phyloP scores from a whole-genome alignment of 345 rosid species.

The Excoecaria cochinchinensis region DNA sequence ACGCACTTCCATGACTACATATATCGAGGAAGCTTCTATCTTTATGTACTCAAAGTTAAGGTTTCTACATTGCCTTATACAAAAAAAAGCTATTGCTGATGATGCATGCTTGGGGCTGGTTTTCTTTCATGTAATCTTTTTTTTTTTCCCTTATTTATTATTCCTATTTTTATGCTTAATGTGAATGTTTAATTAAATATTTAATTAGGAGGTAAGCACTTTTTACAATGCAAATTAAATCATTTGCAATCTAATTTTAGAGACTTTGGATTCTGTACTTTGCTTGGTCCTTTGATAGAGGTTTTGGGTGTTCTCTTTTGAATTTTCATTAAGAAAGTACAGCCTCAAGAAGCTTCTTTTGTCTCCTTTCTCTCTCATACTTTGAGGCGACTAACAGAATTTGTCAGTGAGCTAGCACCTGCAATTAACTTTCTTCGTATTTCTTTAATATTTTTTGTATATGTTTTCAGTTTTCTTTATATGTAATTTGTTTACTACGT shows the following conservation, averaged over 20 bases:
- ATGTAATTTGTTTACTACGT: too few species aligned
- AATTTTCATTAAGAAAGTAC: slow-evolving; percentile 21
- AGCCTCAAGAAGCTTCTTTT: slow-evolving; percentile 34
- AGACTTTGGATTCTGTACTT: slow-evolving; percentile 32
- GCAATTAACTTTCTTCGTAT: neutral
- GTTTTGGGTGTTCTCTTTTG: neutral
- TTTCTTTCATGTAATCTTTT: neutral
- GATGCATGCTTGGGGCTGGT: slow-evolving; percentile 6
- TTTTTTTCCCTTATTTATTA: neutral
- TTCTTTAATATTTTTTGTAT: neutral
- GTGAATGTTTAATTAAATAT: neutral
- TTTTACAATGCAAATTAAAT: neutral
- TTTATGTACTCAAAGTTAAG: slow-evolving; percentile 31
- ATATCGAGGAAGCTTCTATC: slow-evolving; percentile 74
- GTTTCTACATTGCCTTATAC: neutral
- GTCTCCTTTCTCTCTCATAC: slow-evolving; percentile 5
- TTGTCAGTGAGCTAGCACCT: neutral
- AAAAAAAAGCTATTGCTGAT: slow-evolving; percentile 10
- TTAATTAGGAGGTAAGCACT: neutral
- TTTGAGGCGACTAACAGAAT: slow-evolving; percentile 7
- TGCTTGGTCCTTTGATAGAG: neutral
- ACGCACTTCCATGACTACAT: slow-evolving; percentile 50
- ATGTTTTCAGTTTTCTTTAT: neutral
- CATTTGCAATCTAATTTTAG: neutral
- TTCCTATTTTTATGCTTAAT: neutral